Conservation (phyloP, 345 rosid species). For the Lepidium sativum region DNA sequence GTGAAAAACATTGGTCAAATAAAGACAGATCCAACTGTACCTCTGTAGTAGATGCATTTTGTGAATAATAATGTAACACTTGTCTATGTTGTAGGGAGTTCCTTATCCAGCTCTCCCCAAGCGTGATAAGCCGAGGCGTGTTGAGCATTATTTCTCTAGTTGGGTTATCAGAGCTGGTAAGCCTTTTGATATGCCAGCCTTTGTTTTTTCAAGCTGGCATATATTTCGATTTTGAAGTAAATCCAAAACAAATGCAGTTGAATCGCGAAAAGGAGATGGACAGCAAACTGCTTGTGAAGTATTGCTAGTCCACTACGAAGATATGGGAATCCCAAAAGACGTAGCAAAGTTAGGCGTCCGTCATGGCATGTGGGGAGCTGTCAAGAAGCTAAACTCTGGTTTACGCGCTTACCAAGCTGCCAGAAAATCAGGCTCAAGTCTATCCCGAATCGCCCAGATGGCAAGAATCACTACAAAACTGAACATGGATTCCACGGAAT, state of each 20-base stretch:
- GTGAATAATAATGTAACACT: background rate
- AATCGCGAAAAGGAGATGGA: slow-evolving; percentile 88
- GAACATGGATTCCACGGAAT: slow-evolving; percentile 26
- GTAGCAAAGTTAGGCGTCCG: slow-evolving; percentile 92
- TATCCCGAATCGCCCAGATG: slow-evolving; percentile 66
- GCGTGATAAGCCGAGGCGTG: slow-evolving; percentile 94
- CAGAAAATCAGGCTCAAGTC: slow-evolving; percentile 44
- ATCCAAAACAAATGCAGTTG: slow-evolving; percentile 40
- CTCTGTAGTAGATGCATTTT: background rate
- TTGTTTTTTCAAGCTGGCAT: background rate
- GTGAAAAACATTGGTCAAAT: background rate
- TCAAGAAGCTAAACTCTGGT: slow-evolving; percentile 81
- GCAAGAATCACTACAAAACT: slow-evolving; percentile 76
- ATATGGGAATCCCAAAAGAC: slow-evolving; percentile 98
- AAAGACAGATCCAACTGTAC: background rate
- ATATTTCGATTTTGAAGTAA: background rate
- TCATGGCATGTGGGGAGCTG: slow-evolving; percentile 98
- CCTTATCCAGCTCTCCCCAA: slow-evolving; percentile 58
- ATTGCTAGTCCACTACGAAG: slow-evolving; percentile 76
- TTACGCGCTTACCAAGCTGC: slow-evolving; percentile 80
- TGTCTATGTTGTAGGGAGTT: slow-evolving; percentile 46
- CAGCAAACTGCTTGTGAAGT: slow-evolving; percentile 84
- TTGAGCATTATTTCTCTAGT: slow-evolving; percentile 86
- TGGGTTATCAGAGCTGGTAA: slow-evolving; percentile 91
- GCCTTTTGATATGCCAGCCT: background rate